phyloP scores from a whole-genome alignment of 2,329 filamentous ascomycete genomes.

The Fusarium pseudonygamai region DNA sequence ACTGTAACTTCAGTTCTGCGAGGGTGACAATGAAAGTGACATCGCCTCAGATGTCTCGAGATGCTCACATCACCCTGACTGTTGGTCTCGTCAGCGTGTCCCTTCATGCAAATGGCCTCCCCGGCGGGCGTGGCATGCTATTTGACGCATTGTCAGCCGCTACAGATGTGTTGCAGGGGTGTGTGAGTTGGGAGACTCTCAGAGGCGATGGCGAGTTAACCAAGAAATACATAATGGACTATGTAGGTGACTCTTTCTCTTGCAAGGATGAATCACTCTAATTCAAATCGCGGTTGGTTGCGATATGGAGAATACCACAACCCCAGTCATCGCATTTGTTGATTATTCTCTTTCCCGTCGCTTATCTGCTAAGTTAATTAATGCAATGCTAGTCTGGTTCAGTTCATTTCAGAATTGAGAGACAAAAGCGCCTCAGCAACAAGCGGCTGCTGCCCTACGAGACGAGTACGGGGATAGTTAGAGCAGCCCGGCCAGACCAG shows the following conservation, averaged over 20 bases:
- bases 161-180: slow-evolving; percentile 28
- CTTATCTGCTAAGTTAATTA: slow-evolving; percentile 26
- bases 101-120: slow-evolving; percentile 16
- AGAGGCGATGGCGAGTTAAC: neutral
- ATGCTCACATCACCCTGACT: slow-evolving; percentile 34
- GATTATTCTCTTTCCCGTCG: slow-evolving; percentile 10
- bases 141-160: slow-evolving; percentile 36
- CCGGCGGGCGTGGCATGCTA: slow-evolving; percentile 11
- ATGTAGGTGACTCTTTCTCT: slow-evolving; percentile 1
- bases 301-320: slow-evolving; percentile 14
- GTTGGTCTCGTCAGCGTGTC: slow-evolving; percentile 30
- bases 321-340: slow-evolving; percentile 11
- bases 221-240: slow-evolving; percentile 1
- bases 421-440: slow-evolving; percentile 16
- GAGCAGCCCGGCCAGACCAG: slow-evolving; percentile 15
- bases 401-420: neutral
- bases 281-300: neutral
- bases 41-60: neutral
- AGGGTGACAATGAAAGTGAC: neutral
- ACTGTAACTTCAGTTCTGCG: neutral
- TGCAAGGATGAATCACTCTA: neutral
- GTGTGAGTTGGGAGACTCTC: neutral
- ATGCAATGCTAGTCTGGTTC: slow-evolving; percentile 17
- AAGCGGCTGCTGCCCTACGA: slow-evolving; percentile 23
- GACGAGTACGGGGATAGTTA: neutral